Conservation (phyloP, 1,284 basidiomycete genomes). For the Austroboletus niveus region DNA sequence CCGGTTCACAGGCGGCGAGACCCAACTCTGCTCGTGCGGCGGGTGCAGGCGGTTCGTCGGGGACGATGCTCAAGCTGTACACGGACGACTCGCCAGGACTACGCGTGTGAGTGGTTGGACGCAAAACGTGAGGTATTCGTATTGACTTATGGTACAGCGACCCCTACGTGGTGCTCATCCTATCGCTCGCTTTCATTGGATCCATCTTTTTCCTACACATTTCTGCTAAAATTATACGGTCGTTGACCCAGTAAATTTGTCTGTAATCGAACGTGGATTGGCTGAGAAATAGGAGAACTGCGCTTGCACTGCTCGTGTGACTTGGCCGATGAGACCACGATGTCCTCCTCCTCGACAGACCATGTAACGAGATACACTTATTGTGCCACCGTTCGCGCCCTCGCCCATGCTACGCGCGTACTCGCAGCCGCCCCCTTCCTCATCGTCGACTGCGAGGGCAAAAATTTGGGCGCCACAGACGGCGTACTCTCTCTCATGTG, state of each 20-base stretch:
- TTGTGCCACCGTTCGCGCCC: conserved; percentile 11
- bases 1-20: conserved; percentile 61
- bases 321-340: background rate
- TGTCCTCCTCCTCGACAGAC: background rate
- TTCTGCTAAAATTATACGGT: conserved; percentile 90
- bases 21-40: conserved; percentile 91
- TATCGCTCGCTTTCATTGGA: conserved; percentile 96
- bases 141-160: conserved; percentile 56
- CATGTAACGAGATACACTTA: conserved; percentile 12
- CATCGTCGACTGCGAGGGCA: conserved; percentile 39
- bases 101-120: conserved; percentile 74
- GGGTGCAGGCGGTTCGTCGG: conserved; percentile 93
- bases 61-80: conserved; percentile 98
- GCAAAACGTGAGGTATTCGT: background rate
- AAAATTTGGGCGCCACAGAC: conserved; percentile 35
- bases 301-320: background rate
- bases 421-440: conserved; percentile 28
- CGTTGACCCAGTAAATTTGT: conserved; percentile 67
- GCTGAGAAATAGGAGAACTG: background rate
- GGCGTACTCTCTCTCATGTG: conserved; percentile 43
- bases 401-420: conserved; percentile 17
- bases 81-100: conserved; percentile 97
- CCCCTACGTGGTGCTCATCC: conserved; percentile 95
- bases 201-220: conserved; percentile 99
- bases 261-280: too few species aligned